Evolutionary conservation across 2,329 filamentous ascomycete genomes (phyloP), one percentile per base, ranked within the genome.

Genomic region (Penicillium sumatraense): DNA sequence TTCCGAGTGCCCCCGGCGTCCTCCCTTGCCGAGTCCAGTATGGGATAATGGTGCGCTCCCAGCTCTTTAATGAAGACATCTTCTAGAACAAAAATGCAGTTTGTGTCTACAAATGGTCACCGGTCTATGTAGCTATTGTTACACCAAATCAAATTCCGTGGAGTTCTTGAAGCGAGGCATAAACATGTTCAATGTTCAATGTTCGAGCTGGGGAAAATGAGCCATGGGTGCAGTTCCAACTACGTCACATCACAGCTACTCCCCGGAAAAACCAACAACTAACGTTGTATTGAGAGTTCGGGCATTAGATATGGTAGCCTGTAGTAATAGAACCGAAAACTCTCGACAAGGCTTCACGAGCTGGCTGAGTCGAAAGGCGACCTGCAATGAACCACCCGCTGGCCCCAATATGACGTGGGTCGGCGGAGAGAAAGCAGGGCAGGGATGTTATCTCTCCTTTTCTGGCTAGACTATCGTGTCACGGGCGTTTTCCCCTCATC

Each of bases 1-100:
- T 33, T 58, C 58, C 58, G 56, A 56, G n/a, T 29, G 44, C 44
- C 20, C 31, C 35, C 45, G n/a, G 21, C 41, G 10, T 14, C 11
- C 33, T 18, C 35, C 14, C n/a, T 35, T 33, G 14, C 18, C 13
- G 13, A 27, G 5, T 21, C 36, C 9, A 3, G 14, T 40, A 20
- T 40, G 23, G 20, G 8, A 20, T 40, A 11, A 5, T 13, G 1
- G n/a, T 14, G 1, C 29, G 29, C 29, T 31, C 6, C 29, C n/a
- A 31, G 11, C 11, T 31, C 29, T n/a, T n/a, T n/a, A n/a, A n/a
- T n/a, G n/a, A n/a, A n/a, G n/a, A n/a, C n/a, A n/a, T n/a, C n/a
- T n/a, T n/a, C n/a, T n/a, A n/a, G n/a, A n/a, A n/a, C n/a, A n/a
- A n/a, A n/a, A n/a, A n/a, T n/a, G n/a, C n/a, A n/a, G n/a, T n/a